Evolutionary conservation across 2,329 filamentous ascomycete genomes (phyloP), one percentile per base, ranked within the genome.

Genomic region (Aspergillus versicolor): DNA sequence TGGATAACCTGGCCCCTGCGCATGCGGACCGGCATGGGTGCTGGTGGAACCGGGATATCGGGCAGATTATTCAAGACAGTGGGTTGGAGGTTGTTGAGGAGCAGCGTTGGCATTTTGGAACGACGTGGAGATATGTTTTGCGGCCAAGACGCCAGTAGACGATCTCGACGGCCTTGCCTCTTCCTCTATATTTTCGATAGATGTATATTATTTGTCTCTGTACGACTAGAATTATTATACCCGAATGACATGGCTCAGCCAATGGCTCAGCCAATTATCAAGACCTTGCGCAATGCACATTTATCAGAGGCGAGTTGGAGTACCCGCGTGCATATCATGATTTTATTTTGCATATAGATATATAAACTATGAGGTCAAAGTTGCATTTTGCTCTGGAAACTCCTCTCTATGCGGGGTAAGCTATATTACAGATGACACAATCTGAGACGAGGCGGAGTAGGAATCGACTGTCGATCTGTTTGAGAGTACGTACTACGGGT

Each of bases 31-130:
- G 73, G n/a, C 77, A 80, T 68, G 79, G 79, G 15, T 82, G 79
- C 65, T 82, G 79, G 79, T 81, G 76, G 73, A 82, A 82, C 66
- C 73, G 78, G 40, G 79, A 82, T 71, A 79, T 82, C 46, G 77
- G 76, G 34, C 68, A 72, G 54, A 75, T 81, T 61, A 72, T 81
- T n/a, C 63, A 67, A 52, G 69, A 77, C 56, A 80, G 78, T 63
- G 79, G 78, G 27, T 63, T 81, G 61, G 75, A 77, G 63, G 66
- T 81, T 51, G 75, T 80, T 43, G 76, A 77, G 63, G 71, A 75
- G 60, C 73, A 75, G 60, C 66, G 79, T 42, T 78, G 71, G 68
- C 76, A 81, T 70, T 70, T 80, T 63, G 79, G 79, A 32, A 81
- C 78, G 27, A 79, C 77, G 4, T 81, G 76, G 74, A 71, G 72